Evolutionary conservation across 1,139 yeast genomes (phyloP), one percentile per base, ranked within the genome.

Genomic region (Candida tropicalis): DNA sequence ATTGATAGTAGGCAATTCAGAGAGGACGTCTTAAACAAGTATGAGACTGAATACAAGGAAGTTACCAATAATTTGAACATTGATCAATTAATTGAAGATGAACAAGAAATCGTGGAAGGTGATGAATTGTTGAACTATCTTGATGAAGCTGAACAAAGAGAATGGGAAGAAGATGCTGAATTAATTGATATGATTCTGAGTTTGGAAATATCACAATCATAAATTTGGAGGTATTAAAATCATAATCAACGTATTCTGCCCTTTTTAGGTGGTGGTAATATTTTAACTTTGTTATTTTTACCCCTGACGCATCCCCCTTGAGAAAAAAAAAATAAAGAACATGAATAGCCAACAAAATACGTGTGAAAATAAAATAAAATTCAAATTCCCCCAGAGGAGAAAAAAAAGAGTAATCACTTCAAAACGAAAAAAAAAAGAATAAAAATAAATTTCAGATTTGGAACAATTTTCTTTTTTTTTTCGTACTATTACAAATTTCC

Each of bases 41-140:
- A 55, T 27, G 52, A 54, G 24, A 42, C 51, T 16, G 58, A 61
- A 40, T 57, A 56, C 23, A 47, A 49, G 10, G 46, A 47, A 5
- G 46, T 56, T 7, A 49, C 52, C 17, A 45, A 38, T 6, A 57
- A 54, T 10, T 49, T 59, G 13, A 68, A 68, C 42, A 46, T 63
- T 38, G 67, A 66, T 38, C 56, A 50, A 36, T 52, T 68, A 29
- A 51, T 69, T 2, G 65, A 62, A 17, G 73, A 68, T 39, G 70
- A 67, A 42, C 47, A 57, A 2, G 62, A 58, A 9, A 32, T 20
- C 7, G 43, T 11, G 3, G 44, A 37, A 2, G 22, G 28, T 24
- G 25, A 27, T 26, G 42, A 22, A 20, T 31, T 20, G 28, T 37
- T 34, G 11, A 38, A 40, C 2, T 41, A 32, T 18, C 33, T 40